Base-by-base conservation (phyloP, 2,329 filamentous ascomycete species). In the Aspergillus terreus region DNA sequence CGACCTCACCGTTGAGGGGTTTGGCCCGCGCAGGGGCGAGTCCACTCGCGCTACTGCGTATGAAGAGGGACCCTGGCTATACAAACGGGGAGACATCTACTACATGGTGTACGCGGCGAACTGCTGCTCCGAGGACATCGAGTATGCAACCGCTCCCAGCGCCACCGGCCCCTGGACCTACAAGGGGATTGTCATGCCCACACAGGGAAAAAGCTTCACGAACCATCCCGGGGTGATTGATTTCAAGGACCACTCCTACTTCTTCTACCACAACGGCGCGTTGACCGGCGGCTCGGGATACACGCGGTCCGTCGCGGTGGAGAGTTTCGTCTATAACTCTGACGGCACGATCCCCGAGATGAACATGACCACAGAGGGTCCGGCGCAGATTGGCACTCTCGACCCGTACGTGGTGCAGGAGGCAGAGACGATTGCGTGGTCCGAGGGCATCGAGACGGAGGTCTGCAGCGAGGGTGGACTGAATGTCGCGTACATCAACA, bases 51-150 rank as follows among this genome's bases (percentile, higher is more conserved):
- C 35, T n/a, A 49, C 35, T 15, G 23, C 38, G 25, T 49, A 27
- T n/a, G 36, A 49, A 36, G 46, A 49, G 25, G 46, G 35, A 2
- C 46, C 46, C 3, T 49, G 46, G 46, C 23, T 49, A 19, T 42
- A 49, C n/a, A 49, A 49, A 33, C 46, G 46, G 12, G 46, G 19
- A 12, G 46, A 32, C 6, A 15, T 43, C 4, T 49, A 49, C 15
- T 49, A 49, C 23, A 42, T 49, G 36, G 10, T 49, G 5, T 49
- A 33, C 23, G 46, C 46, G 6, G 46, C 46, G 9, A 49, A 49
- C 14, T 49, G 46, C 46, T 49, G 46, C 27, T 38, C 46, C 21
- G 46, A 49, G 10, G 38, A 49, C 38, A 49, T 49, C 30, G 38
- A 17, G 6, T 49, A 49, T 21, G 27, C 46, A 12, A 49, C 38